Evolutionary conservation across 129 eudicot genomes (phyloP).

Genomic region (Flaveria robusta): DNA sequence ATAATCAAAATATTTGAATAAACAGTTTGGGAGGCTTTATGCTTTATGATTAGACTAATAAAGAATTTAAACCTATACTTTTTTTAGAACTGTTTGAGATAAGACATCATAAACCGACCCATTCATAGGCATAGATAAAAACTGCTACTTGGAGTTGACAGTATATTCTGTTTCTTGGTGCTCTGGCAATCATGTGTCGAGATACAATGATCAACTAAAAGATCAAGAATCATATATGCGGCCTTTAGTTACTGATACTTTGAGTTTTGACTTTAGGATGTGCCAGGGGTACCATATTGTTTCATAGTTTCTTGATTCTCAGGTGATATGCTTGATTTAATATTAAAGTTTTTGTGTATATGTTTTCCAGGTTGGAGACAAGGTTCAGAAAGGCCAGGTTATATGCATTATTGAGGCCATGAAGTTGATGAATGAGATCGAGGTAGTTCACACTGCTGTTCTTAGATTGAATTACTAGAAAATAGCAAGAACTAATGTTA

Average conservation of each 20-base stretch:
- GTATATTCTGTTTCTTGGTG: background rate
- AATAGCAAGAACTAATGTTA: background rate
- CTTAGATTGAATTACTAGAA: constrained; percentile 3
- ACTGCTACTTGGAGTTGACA: background rate
- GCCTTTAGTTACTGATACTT: constrained; percentile 7
- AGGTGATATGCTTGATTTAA: background rate
- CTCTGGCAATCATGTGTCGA: background rate
- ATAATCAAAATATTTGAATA: constrained; percentile 4
- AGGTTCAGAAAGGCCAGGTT: constrained; percentile 78
- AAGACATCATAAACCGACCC: background rate
- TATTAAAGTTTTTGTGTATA: background rate
- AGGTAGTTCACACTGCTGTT: constrained; percentile 41
- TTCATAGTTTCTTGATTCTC: background rate
- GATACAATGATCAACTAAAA: background rate
- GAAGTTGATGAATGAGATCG: constrained; percentile 91
- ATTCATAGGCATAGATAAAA: background rate
- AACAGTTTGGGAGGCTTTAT: background rate
- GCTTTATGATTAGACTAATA: background rate
- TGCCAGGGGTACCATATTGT: background rate
- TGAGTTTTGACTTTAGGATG: background rate
- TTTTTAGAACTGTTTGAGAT: background rate
- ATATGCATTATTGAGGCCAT: constrained; percentile 85
- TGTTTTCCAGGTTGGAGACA: constrained; percentile 70
- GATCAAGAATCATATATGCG: background rate
- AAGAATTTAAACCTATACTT: background rate